Conservation (phyloP, 2,329 filamentous ascomycete genomes). For the Cercospora nicotianae region DNA sequence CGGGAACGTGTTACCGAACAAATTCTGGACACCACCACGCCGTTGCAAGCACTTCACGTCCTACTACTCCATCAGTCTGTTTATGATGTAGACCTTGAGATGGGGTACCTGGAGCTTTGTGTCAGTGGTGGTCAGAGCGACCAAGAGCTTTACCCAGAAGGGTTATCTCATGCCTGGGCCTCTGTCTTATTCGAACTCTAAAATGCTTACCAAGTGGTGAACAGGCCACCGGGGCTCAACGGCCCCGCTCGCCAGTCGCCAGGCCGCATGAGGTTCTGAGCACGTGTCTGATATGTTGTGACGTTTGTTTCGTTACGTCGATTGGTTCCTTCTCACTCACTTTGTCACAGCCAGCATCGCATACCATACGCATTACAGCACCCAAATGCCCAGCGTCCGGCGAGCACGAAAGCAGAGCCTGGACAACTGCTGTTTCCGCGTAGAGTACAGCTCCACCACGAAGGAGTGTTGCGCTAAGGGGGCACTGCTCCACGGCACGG, state of each 20-base stretch:
- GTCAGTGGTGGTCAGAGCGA: background rate
- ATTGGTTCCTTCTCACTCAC: background rate
- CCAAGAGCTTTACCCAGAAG: slow-evolving; percentile 5
- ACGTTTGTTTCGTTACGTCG: background rate
- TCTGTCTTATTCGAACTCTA: slow-evolving; percentile 18
- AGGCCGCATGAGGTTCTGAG: slow-evolving; percentile 19
- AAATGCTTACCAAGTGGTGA: slow-evolving; percentile 11
- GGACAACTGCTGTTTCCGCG: background rate
- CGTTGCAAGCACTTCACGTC: background rate
- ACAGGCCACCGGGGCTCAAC: slow-evolving; percentile 12
- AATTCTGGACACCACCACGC: background rate
- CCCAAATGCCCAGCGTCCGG: background rate
- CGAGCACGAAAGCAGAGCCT: background rate
- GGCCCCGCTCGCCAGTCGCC: slow-evolving; percentile 20
- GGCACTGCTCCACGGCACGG: background rate
- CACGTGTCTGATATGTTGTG: slow-evolving; percentile 14
- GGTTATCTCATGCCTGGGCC: slow-evolving; percentile 1
- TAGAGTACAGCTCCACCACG: background rate
- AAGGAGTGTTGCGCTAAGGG: background rate
- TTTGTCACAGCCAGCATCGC: background rate
- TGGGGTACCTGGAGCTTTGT: background rate
- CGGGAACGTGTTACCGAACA: background rate
- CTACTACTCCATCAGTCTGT: background rate
- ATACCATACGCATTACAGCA: background rate
- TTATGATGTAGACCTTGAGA: background rate